Conservation (phyloP, 805 yeast genomes). For the Cyberlindnera petersonii region DNA sequence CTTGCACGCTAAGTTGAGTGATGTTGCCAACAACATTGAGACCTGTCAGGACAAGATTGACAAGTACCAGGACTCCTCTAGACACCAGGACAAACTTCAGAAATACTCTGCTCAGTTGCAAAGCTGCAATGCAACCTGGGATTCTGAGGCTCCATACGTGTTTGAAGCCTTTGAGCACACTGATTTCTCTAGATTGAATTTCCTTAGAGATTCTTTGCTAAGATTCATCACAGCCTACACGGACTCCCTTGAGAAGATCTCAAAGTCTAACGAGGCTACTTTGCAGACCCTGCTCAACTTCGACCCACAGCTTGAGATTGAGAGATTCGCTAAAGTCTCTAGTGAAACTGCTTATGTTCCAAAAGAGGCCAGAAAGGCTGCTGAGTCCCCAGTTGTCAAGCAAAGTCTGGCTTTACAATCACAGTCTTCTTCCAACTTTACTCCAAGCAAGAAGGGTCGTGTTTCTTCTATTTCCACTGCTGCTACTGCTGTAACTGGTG, state of each 20-base stretch:
- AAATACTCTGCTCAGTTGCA: constrained; percentile 39
- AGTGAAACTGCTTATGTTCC: constrained; percentile 26
- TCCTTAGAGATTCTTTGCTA: constrained; percentile 61
- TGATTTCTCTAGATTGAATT: constrained; percentile 57
- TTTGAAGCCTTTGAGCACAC: constrained; percentile 71
- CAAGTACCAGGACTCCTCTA: constrained; percentile 28
- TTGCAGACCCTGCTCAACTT: constrained; percentile 63
- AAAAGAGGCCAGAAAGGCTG: constrained; percentile 28
- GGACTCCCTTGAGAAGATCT: constrained; percentile 45
- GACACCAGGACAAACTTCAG: constrained; percentile 23
- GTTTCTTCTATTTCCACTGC: constrained; percentile 21
- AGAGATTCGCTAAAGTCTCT: constrained; percentile 47
- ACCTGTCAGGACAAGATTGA: constrained; percentile 39
- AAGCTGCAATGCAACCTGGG: constrained; percentile 61
- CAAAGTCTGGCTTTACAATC: too few relatives aligned
- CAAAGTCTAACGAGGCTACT: constrained; percentile 55
- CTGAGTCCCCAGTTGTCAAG: constrained; percentile 23
- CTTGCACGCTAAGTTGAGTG: constrained; percentile 39
- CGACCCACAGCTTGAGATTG: constrained; percentile 56
- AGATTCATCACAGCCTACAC: constrained; percentile 59
- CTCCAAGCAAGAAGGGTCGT: constrained; percentile 14
- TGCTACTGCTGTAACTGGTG: constrained; percentile 17
- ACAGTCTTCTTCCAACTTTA: not conserved
- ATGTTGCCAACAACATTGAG: constrained; percentile 41
- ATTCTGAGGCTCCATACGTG: constrained; percentile 68